A percentile compares a stretch with the other conserved stretches of the same genome.
These are phyloP conservation scores for Neurospora discreta DNA, from an alignment of 495 filamentous ascomycete species.

Conservation along the genomic window DNA sequence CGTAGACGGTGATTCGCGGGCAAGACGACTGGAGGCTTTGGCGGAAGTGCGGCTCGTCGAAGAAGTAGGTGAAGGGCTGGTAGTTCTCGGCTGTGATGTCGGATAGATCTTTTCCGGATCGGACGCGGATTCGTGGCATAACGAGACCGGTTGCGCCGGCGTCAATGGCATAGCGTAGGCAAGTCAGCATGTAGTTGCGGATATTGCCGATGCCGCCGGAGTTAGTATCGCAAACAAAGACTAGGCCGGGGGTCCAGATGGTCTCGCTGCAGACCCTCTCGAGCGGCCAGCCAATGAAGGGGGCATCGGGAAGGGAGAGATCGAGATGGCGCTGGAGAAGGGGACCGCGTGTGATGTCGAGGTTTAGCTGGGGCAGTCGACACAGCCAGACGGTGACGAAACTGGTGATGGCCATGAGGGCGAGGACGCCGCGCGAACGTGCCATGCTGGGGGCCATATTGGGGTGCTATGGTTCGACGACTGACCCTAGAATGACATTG, in stretches of 20 bases:
- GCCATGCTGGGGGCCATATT: not conserved
- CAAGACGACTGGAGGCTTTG: slow-evolving; percentile 22
- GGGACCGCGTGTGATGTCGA: not conserved
- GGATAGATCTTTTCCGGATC: slow-evolving; percentile 20
- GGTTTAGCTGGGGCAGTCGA: slow-evolving; percentile 9
- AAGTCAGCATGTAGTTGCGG: slow-evolving; percentile 41
- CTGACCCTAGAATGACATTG: not conserved
- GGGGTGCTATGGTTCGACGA: not conserved
- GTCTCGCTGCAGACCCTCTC: slow-evolving; percentile 32
- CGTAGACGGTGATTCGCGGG: slow-evolving; percentile 31
- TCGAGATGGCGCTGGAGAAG: slow-evolving; percentile 8
- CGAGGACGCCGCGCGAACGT: slow-evolving; percentile 8
- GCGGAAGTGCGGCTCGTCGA: slow-evolving; percentile 34
- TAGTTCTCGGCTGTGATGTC: slow-evolving; percentile 19
- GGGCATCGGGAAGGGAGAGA: slow-evolving; percentile 26
- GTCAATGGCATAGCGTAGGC: slow-evolving; percentile 38
- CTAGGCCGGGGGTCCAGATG: slow-evolving; percentile 24
- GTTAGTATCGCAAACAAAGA: slow-evolving; percentile 41
- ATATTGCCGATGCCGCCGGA: slow-evolving; percentile 43
- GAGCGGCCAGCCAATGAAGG: slow-evolving; percentile 37
- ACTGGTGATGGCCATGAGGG: slow-evolving; percentile 10
- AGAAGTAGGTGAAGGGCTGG: slow-evolving; percentile 32
- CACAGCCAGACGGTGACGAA: slow-evolving; percentile 15
- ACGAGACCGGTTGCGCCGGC: slow-evolving; percentile 35
- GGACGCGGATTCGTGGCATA: slow-evolving; percentile 30